A percentile compares a stretch with the other conserved stretches of the same genome.
These are phyloP conservation scores for Sporothrix curviconia DNA, from an alignment of 2,329 filamentous ascomycete species.

Conservation along the genomic window DNA sequence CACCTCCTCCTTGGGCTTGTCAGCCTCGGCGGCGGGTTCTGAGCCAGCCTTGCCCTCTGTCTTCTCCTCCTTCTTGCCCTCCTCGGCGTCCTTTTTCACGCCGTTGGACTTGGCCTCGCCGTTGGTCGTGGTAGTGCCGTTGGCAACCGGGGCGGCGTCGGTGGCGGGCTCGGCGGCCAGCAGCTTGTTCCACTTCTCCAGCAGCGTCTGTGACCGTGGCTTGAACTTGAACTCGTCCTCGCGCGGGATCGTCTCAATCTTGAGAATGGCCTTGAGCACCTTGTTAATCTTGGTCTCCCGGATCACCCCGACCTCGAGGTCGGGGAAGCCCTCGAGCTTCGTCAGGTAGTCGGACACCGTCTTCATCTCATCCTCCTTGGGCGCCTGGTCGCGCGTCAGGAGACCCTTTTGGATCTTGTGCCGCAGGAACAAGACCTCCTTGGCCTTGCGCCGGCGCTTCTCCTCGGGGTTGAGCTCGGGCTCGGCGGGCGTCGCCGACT, in stretches of 20 bases:
- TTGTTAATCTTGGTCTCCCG: slow-evolving; percentile 96
- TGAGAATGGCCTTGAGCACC: slow-evolving; percentile 89
- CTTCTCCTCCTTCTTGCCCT: slow-evolving; percentile 28
- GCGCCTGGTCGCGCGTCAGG: slow-evolving; percentile 72
- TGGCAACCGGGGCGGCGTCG: slow-evolving; percentile 27
- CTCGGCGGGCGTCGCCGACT: slow-evolving; percentile 43
- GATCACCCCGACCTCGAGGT: slow-evolving; percentile 85
- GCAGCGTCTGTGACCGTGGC: slow-evolving; percentile 66
- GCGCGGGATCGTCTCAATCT: slow-evolving; percentile 75
- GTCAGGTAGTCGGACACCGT: slow-evolving; percentile 69
- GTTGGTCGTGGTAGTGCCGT: slow-evolving; percentile 30
- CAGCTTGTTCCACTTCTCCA: slow-evolving; percentile 85
- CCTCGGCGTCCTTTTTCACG: slow-evolving; percentile 26
- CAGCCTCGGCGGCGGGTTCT: slow-evolving; percentile 18
- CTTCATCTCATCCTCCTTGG: slow-evolving; percentile 80
- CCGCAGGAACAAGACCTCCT: slow-evolving; percentile 82
- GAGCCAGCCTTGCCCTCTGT: slow-evolving; percentile 28
- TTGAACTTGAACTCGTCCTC: slow-evolving; percentile 91
- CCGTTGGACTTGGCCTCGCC: slow-evolving; percentile 33
- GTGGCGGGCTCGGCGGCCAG: slow-evolving; percentile 50
- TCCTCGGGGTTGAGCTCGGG: slow-evolving; percentile 53
- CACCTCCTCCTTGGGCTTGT: slow-evolving; percentile 17
- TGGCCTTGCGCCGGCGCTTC: slow-evolving; percentile 54
- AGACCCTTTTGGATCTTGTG: slow-evolving; percentile 95
- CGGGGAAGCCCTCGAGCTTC: slow-evolving; percentile 71